A percentile compares a stretch with the other conserved stretches of the same genome.
Conservation (phyloP, 345 rosid genomes). For the Populus nigra region DNA sequence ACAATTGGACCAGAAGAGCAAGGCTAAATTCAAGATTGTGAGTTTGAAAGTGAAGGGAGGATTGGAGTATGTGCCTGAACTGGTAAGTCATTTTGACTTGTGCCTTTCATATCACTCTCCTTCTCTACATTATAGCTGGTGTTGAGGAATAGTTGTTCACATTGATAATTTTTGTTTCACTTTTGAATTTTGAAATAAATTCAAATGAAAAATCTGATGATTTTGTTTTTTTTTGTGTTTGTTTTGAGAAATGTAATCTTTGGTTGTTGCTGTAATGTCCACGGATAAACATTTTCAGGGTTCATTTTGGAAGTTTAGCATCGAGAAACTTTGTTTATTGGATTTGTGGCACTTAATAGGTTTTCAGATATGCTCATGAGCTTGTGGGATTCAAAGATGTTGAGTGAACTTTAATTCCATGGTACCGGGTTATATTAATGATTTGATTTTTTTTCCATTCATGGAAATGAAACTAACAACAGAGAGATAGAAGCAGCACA, state of each 20-base stretch:
- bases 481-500: background rate
- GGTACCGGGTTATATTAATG: background rate
- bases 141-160: background rate
- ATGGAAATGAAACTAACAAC: background rate
- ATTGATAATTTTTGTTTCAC: background rate
- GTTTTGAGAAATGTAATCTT: background rate
- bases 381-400: background rate
- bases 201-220: background rate
- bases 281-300: background rate
- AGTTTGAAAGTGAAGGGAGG: constrained; percentile 34
- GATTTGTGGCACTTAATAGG: background rate
- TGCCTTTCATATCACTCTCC: background rate
- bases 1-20: constrained; percentile 25
- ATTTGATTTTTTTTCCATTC: background rate
- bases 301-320: background rate
- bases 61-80: constrained; percentile 29
- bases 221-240: background rate
- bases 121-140: background rate
- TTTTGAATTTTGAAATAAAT: background rate
- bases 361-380: background rate
- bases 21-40: constrained; percentile 34
- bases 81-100: constrained; percentile 12
- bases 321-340: background rate
- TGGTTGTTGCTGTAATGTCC: background rate
- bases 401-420: background rate